Conservation (phyloP, 1,284 basidiomycete genomes). For the Limonomyces culmigenus region DNA sequence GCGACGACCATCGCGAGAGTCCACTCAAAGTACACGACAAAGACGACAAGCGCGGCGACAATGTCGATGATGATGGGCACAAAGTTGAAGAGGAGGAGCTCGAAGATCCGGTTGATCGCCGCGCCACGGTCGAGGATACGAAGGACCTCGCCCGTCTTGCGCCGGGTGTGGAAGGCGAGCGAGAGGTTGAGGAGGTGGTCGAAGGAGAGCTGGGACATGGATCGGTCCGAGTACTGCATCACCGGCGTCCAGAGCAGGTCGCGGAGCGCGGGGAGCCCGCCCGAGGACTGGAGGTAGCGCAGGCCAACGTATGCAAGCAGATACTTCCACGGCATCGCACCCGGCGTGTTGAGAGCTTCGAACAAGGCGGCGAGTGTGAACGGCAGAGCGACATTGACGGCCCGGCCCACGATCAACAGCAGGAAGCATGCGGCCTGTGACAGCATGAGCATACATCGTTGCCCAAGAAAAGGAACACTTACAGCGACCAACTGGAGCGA, state of each 20-base stretch:
- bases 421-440: slow-evolving; percentile 42
- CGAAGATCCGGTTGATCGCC: slow-evolving; percentile 31
- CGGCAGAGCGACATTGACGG: slow-evolving; percentile 62
- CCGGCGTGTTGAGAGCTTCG: slow-evolving; percentile 31
- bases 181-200: slow-evolving; percentile 71
- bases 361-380: slow-evolving; percentile 58
- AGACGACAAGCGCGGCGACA: slow-evolving; percentile 45
- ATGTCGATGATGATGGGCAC: slow-evolving; percentile 72
- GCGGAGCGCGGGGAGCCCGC: slow-evolving; percentile 52
- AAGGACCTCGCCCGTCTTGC: slow-evolving; percentile 49
- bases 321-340: slow-evolving; percentile 40
- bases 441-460: slow-evolving; percentile 5
- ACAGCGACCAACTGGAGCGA: slow-evolving; percentile 60
- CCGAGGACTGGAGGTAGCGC: slow-evolving; percentile 50
- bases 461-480: slow-evolving; percentile 11
- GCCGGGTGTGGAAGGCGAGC: slow-evolving; percentile 70
- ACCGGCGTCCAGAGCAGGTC: slow-evolving; percentile 71
- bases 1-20: slow-evolving; percentile 55
- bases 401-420: slow-evolving; percentile 56
- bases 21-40: slow-evolving; percentile 51
- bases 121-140: slow-evolving; percentile 50
- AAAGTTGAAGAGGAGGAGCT: slow-evolving; percentile 63
- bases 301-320: slow-evolving; percentile 45
- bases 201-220: slow-evolving; percentile 68
- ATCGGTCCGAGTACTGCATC: slow-evolving; percentile 71